Percentiles rank a stretch among this genome's conserved stretches.
These are phyloP conservation scores for Rhytidhysteron rufulum DNA, from an alignment of 2,329 filamentous ascomycete genomes.

Conservation along the genomic window DNA sequence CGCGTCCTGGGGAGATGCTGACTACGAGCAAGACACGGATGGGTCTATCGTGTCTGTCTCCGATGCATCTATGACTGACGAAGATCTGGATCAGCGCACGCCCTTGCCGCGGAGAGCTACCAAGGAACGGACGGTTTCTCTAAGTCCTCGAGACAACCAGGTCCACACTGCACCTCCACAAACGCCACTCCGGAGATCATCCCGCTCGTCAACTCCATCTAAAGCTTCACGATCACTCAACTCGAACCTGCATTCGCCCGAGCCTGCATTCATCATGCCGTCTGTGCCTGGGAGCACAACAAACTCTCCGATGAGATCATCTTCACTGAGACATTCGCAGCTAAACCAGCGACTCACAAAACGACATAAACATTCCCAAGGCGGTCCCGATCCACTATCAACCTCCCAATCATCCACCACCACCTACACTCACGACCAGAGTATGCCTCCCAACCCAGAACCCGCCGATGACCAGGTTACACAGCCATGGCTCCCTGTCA, in stretches of 20 bases:
- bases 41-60: conserved; percentile 22
- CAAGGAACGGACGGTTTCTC: conserved; percentile 7
- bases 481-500: conserved; percentile 20
- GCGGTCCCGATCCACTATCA: background rate
- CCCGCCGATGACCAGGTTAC: conserved; percentile 8
- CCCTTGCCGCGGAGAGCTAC: conserved; percentile 11
- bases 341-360: conserved; percentile 13
- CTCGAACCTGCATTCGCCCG: conserved; percentile 19
- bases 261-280: conserved; percentile 44
- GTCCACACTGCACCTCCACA: conserved; percentile 4
- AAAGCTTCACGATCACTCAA: conserved; percentile 7
- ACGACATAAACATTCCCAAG: conserved; percentile 4
- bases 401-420: background rate
- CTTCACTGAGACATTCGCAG: conserved; percentile 19
- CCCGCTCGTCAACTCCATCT: conserved; percentile 8
- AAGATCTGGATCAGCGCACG: conserved; percentile 8
- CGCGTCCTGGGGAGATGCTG: conserved; percentile 31
- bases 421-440: background rate
- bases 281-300: conserved; percentile 22
- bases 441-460: background rate
- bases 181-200: background rate
- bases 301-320: conserved; percentile 14
- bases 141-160: conserved; percentile 13
- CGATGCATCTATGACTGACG: conserved; percentile 13
- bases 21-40: conserved; percentile 23